Evolutionary conservation across 2,329 filamentous ascomycete genomes (phyloP), one percentile per base, ranked within the genome.

Genomic region (Sporothrix phasma): DNA sequence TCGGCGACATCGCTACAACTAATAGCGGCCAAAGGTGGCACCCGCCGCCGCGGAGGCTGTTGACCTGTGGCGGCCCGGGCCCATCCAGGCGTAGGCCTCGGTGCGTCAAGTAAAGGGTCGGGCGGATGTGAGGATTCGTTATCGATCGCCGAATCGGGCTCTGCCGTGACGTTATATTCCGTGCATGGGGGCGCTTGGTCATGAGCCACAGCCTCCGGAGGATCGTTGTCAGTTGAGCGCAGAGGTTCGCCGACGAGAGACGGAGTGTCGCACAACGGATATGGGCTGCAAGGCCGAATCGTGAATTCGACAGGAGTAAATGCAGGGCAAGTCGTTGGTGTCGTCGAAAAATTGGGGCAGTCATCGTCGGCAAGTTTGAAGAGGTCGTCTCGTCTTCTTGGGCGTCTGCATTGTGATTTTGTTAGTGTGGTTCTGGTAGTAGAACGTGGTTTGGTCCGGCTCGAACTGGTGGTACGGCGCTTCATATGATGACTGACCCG

Each of bases 401-500:
- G 22, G 37, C 54, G 37, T 29, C 54, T 37, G 31, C 19, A 37
- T 37, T 34, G 29, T 56, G 11, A 11, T 37, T 11, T 54, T 34
- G 54, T 58, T 58, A 43, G 34, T 58, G 54, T 10, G 37, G 54
- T 37, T 29, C 19, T 41, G 54, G 37, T 43, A 26, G 29, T 29
- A 58, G 24, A 26, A 58, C 6, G 15, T 26, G 19, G n/a, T 10
- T 11, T 37, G 31, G 22, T 56, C n/a, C 3, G n/a, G 51, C 19
- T 56, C 51, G 19, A 37, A 39, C 22, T 24, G 17, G 37, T 39
- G 51, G 34, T 56, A 56, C 34, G 51, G 51, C 34, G 51, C n/a
- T 39, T 19, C 31, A 56, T 56, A 39, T 56, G 51, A 56, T 39
- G 51, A 56, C 51, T 56, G 51, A 56, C 51, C 51, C 51, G 51